phyloP scores from a whole-genome alignment of 1,139 yeast species.

The Candida sp. region DNA sequence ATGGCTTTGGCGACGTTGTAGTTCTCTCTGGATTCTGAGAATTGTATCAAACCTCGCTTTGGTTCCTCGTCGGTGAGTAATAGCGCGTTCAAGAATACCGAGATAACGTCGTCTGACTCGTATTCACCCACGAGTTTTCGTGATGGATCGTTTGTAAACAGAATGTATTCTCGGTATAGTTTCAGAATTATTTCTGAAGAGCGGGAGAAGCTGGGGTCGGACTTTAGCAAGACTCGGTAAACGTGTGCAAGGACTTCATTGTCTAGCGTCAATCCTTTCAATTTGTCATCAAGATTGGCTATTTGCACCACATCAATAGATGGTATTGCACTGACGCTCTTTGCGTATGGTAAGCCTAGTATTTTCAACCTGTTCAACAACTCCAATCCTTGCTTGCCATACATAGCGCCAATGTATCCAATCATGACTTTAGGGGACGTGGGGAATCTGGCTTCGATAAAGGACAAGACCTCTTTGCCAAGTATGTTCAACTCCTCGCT shows the following conservation, averaged over 20 bases:
- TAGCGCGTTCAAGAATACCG: conserved; percentile 22
- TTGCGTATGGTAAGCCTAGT: conserved; percentile 25
- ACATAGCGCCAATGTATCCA: conserved; percentile 42
- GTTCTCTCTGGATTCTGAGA: conserved; percentile 16
- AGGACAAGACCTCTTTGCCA: conserved; percentile 36
- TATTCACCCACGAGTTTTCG: too few species aligned
- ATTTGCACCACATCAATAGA: conserved; percentile 20
- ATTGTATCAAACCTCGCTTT: not conserved
- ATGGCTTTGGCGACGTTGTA: conserved; percentile 35
- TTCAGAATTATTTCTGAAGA: conserved; percentile 21
- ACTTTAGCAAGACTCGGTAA: conserved; percentile 28
- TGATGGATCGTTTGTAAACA: too few species aligned
- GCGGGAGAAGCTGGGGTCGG: conserved; percentile 16
- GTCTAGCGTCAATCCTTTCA: conserved; percentile 28
- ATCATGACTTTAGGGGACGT: conserved; percentile 38
- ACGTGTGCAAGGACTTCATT: conserved; percentile 27
- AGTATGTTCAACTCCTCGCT: conserved; percentile 3
- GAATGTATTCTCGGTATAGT: conserved; percentile 27
- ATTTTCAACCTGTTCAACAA: conserved; percentile 30
- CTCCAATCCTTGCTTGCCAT: conserved; percentile 20
- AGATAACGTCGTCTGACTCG: not conserved
- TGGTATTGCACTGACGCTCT: conserved; percentile 15
- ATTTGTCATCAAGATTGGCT: conserved; percentile 35
- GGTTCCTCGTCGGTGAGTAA: conserved; percentile 14
- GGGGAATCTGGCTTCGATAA: conserved; percentile 35